Conservation (phyloP, 2,329 filamentous ascomycete genomes). For the Didymella exigua region DNA sequence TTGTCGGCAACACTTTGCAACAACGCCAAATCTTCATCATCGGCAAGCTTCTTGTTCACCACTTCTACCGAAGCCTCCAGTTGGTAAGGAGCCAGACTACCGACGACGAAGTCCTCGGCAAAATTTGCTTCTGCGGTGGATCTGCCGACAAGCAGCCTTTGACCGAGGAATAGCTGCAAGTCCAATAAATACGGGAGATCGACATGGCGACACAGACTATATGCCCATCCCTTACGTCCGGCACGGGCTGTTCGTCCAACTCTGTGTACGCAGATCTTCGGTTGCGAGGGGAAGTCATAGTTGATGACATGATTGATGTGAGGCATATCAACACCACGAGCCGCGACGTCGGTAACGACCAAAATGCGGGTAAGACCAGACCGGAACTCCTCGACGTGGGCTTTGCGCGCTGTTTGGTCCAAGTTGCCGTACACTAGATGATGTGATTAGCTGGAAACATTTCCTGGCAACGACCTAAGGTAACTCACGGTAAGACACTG, state of each 20-base stretch:
- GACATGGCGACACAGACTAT: constrained; percentile 84
- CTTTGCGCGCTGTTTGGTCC: constrained; percentile 90
- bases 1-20: constrained; percentile 79
- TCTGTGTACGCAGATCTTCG: constrained; percentile 95
- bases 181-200: constrained; percentile 93
- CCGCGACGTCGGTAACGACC: constrained; percentile 95
- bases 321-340: constrained; percentile 97
- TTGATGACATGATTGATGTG: constrained; percentile 97
- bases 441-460: background rate
- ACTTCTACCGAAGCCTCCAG: constrained; percentile 81
- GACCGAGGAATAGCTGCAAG: constrained; percentile 91
- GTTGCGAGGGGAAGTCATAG: constrained; percentile 96
- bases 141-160: constrained; percentile 77
- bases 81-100: constrained; percentile 72
- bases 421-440: constrained; percentile 80
- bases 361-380: constrained; percentile 84
- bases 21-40: constrained; percentile 73
- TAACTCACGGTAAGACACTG: constrained; percentile 72
- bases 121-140: constrained; percentile 68
- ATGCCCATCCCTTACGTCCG: constrained; percentile 90
- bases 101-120: constrained; percentile 82
- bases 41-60: constrained; percentile 76
- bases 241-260: constrained; percentile 96
- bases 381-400: constrained; percentile 90
- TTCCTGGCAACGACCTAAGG: background rate